Base-by-base conservation (phyloP, 2,329 filamentous ascomycete genomes). In the Pyricularia sp. region DNA sequence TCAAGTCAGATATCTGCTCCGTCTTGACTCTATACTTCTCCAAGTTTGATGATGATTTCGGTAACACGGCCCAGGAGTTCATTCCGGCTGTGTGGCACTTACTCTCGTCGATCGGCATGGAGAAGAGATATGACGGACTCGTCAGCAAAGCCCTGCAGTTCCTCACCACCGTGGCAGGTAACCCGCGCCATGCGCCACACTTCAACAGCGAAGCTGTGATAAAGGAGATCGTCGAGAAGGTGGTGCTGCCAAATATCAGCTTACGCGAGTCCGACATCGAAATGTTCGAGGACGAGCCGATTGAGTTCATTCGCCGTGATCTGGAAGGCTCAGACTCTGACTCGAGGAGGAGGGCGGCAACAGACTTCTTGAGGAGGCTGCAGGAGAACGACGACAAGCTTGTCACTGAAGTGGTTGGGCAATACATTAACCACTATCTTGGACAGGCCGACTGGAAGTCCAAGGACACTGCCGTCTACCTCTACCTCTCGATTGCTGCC, bases 401-500 rank as follows among this genome's bases (percentile, higher is more conserved):
- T 2, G 94, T 98, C 64, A 98, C 94, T 0, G 86, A 84, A 68
- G 92, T 97, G n/a, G 94, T 97, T 26, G 90, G 90, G 71, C 89
- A 87, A 73, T 97, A 98, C 81, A 92, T 96, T 74, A 87, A 90
- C 71, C 91, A 94, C 78, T 97, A 96, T 77, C 85, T 99, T 31
- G 86, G 88, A 69, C 91, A 91, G 78, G 84, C 85, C 23, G 93
- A 97, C 78, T 99, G 95, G 95, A 97, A 96, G 79, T 90, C 93
- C 66, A 99, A 99, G 82, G 95, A 99, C 76, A 98, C 94, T 0
- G 95, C 95, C n/a, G 90, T 97, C 69, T 98, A 98, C 76, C 87
- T 99, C 20, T 99, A 96, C 83, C 89, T 95, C 55, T 93, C 95
- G 4, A 93, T 98, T 73, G 95, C 95, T 20, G 93, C 94, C 59